These are phyloP conservation scores for Diaporthe sp. DNA, from an alignment of 2,329 filamentous ascomycete species.

Conservation along the genomic window DNA sequence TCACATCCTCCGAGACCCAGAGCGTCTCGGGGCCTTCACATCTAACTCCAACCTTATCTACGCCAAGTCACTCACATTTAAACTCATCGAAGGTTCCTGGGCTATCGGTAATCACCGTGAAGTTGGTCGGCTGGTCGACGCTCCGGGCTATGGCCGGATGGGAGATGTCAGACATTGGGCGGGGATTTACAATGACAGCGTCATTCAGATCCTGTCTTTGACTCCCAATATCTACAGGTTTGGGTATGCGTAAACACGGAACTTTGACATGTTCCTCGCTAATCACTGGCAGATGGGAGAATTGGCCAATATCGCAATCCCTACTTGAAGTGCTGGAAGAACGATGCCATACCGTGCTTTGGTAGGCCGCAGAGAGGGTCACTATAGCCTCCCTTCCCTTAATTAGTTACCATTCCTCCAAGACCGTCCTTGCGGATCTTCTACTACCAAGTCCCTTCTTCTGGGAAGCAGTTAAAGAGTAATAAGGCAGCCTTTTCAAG, in stretches of 20 bases:
- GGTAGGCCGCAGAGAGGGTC: no score
- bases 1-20: slow-evolving; percentile 29
- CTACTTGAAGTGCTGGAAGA: slow-evolving; percentile 24
- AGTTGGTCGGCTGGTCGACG: slow-evolving; percentile 31
- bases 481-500: no score
- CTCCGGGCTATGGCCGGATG: slow-evolving; percentile 24
- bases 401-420: no score
- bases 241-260: background rate
- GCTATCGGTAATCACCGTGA: slow-evolving; percentile 31
- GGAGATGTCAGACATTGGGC: slow-evolving; percentile 35
- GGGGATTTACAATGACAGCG: slow-evolving; percentile 30
- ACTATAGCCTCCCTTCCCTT: no score
- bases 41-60: background rate
- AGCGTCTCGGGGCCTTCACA: background rate
- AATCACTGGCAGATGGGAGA: slow-evolving; percentile 8
- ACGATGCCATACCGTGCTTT: no score
- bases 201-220: background rate
- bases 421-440: no score
- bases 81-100: slow-evolving; percentile 36
- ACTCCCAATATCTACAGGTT: slow-evolving; percentile 22
- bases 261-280: fast-evolving
- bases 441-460: no score
- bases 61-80: slow-evolving; percentile 21
- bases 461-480: no score
- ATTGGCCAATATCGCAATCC: slow-evolving; percentile 31